phyloP scores from a whole-genome alignment of 2,329 filamentous ascomycete species.

The Apiospora phragmitis region DNA sequence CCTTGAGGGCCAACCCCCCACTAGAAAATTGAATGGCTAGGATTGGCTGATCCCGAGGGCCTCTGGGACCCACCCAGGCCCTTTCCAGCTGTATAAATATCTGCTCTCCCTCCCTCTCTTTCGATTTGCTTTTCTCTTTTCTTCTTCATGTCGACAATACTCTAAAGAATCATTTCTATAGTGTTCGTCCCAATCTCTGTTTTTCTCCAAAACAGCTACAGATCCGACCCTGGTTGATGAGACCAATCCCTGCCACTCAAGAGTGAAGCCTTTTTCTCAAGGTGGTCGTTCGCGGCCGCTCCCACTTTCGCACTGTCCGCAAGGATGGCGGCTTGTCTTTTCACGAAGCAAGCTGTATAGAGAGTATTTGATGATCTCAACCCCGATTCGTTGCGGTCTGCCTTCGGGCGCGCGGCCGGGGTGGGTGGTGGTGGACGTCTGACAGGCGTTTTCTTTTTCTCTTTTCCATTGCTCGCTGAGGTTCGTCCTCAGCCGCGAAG shows the following conservation, averaged over 20 bases:
- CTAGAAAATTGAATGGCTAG: not conserved
- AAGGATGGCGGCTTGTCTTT: conserved; percentile 56
- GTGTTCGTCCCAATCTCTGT: conserved; percentile 86
- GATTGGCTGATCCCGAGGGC: not conserved
- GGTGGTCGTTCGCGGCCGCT: conserved; percentile 23
- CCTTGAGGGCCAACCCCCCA: not conserved
- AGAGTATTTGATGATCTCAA: conserved; percentile 93
- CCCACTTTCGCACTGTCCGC: conserved; percentile 60
- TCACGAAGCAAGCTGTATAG: conserved; percentile 61
- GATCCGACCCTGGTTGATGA: conserved; percentile 96
- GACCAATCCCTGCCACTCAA: conserved; percentile 81
- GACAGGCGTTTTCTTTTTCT: conserved; percentile 53
- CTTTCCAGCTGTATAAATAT: conserved; percentile 39
- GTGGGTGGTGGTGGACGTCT: conserved; percentile 88
- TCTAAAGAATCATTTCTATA: conserved; percentile 93
- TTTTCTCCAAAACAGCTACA: conserved; percentile 90
- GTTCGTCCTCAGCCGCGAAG: conserved; percentile 50
- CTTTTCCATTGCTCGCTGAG: conserved; percentile 55
- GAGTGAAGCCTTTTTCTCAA: conserved; percentile 70
- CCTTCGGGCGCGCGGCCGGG: conserved; percentile 73
- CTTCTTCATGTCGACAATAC: conserved; percentile 61
- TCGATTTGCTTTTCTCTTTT: conserved; percentile 33
- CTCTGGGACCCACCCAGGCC: not conserved
- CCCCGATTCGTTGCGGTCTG: conserved; percentile 64
- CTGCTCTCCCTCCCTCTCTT: conserved; percentile 22